Conservation (phyloP, 352 stramenopile species). For the Globisporangium megalacanthum region DNA sequence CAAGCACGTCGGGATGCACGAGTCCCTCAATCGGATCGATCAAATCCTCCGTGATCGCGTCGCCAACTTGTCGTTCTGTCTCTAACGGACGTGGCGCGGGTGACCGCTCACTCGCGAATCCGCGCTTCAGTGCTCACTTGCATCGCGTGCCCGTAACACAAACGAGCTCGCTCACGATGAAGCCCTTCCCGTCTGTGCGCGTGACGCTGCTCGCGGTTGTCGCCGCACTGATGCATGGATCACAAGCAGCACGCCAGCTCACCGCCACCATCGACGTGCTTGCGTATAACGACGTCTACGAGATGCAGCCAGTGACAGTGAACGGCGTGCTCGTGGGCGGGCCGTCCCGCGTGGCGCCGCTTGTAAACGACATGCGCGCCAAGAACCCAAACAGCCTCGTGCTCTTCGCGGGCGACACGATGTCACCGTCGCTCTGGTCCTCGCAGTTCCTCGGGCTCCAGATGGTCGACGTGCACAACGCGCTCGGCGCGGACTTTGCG, state of each 20-base stretch:
- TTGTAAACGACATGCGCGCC: slow-evolving; percentile 46
- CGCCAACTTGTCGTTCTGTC: no score
- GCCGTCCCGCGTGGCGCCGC: slow-evolving; percentile 53
- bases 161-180: not conserved
- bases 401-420: slow-evolving; percentile 70
- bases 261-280: slow-evolving; percentile 57
- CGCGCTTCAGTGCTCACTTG: no score
- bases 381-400: slow-evolving; percentile 66
- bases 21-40: no score
- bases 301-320: slow-evolving; percentile 57
- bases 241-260: slow-evolving; percentile 18
- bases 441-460: slow-evolving; percentile 74
- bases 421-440: slow-evolving; percentile 75
- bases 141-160: no score
- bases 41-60: no score
- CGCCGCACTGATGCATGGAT: not conserved
- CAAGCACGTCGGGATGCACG: no score
- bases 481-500: slow-evolving; percentile 66
- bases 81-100: no score
- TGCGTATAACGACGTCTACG: slow-evolving; percentile 80
- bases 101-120: no score
- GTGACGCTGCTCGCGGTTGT: no score
- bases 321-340: slow-evolving; percentile 55
- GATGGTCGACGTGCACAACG: slow-evolving; percentile 73
- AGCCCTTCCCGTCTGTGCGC: not conserved